Conservation (phyloP, 169 alveolate genomes). For the Cryptosporidium ryanae region DNA sequence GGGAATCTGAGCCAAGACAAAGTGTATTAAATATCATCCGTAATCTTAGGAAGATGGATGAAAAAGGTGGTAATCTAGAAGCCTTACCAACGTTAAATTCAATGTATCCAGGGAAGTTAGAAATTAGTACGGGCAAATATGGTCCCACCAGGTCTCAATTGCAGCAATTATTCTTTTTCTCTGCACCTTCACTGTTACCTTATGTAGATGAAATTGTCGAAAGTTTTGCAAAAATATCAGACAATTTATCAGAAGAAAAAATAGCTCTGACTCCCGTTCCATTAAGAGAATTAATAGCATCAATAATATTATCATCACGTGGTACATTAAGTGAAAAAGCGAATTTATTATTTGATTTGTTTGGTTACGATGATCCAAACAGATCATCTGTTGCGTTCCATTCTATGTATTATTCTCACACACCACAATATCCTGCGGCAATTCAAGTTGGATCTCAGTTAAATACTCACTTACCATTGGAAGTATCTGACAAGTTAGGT, state of each 20-base stretch:
- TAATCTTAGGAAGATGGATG: constrained; percentile 62
- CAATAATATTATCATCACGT: constrained; percentile 70
- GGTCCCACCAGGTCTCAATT: constrained; percentile 74
- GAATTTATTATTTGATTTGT: constrained; percentile 61
- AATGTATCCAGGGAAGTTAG: constrained; percentile 73
- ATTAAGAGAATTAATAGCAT: constrained; percentile 69
- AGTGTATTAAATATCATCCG: constrained; percentile 58
- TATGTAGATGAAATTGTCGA: constrained; percentile 74
- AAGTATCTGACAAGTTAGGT: constrained; percentile 69
- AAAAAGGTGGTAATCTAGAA: constrained; percentile 55
- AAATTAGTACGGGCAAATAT: constrained; percentile 68
- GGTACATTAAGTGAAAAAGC: constrained; percentile 74
- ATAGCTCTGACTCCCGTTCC: constrained; percentile 64
- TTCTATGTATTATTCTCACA: constrained; percentile 72
- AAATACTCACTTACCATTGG: constrained; percentile 65
- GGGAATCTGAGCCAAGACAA: constrained; percentile 75
- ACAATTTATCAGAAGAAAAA: constrained; percentile 50
- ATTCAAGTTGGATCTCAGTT: constrained; percentile 72
- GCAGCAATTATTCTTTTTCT: constrained; percentile 70
- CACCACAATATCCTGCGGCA: constrained; percentile 73
- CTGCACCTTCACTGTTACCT: constrained; percentile 68
- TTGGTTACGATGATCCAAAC: constrained; percentile 73
- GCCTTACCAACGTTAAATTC: constrained; percentile 58
- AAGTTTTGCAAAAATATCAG: constrained; percentile 67
- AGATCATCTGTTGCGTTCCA: constrained; percentile 64